Evolutionary conservation across 192 early-diverging fungal genomes (phyloP), one percentile per base, ranked within the genome.

Genomic region (Coemansia sp.): DNA sequence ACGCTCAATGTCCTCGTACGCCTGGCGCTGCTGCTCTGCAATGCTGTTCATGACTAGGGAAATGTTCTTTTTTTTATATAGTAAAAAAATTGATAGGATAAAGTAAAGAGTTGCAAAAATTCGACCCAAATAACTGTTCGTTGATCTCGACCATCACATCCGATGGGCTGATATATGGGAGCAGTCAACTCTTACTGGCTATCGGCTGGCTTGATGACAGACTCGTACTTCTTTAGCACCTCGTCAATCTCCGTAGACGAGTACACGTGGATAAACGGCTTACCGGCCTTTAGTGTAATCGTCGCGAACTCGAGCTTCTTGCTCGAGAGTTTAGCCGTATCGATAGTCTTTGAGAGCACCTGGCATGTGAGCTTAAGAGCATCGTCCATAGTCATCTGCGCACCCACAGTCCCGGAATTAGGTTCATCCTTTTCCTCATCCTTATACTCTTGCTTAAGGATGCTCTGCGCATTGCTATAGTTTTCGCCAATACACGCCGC

Each of bases 401-500:
- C 63, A 16, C 65, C 68, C 33, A 68, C 76, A 36, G 42, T 54
- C 34, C 41, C 22, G 3, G 20, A 1, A 13, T 22, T 52, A 18
- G 47, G 22, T 33, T 46, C 49, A 11, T 75, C 76, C 20, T 40
- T 46, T 12, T 79, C 83, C 27, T 88, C 88, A 67, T 99, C 98
- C 80, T 96, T 97, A 78, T 98, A 97, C 85, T 99, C 97, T 70
- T 96, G 95, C 82, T 97, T 97, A 72, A 99, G 85, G 31, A 97
- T 94, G 62, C 91, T 91, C 73, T 94, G 92, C 2, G 95, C 96
- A 57, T 92, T 95, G 15, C 92, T 87, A 47, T 91, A 92, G 86
- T 98, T 99, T 42, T 94, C 93, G 41, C 98, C 98, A 77, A 99
- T 97, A 84, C 95, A 96, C 42, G 93, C 96, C 8, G 98, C 96